These are phyloP conservation scores for Barbarea vulgaris DNA, from an alignment of 345 rosid species.

Conservation along the genomic window DNA sequence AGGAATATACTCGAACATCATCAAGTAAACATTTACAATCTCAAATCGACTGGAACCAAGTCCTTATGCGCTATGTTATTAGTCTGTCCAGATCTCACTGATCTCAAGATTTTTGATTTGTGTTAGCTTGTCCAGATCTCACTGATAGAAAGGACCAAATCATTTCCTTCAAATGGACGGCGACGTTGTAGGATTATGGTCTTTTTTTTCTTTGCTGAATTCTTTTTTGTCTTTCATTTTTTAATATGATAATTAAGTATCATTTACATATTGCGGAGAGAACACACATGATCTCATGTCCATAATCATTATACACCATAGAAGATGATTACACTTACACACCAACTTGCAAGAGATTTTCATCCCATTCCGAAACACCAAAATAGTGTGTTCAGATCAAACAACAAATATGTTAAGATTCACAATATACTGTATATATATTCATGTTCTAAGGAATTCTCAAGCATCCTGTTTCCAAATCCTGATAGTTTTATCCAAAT, in stretches of 20 bases:
- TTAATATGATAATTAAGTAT: neutral
- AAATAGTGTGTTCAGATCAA: neutral
- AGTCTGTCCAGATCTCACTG: constrained; percentile 64
- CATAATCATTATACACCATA: no score
- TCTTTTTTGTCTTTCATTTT: no score
- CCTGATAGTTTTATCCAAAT: constrained; percentile 71
- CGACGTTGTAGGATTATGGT: no score
- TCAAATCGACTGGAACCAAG: constrained; percentile 57
- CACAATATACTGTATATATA: neutral
- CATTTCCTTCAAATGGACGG: no score
- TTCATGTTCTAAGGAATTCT: neutral
- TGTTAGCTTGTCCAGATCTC: no score
- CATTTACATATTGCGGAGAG: neutral
- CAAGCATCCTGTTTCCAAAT: constrained; percentile 77
- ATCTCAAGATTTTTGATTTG: constrained; percentile 81
- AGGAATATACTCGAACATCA: neutral
- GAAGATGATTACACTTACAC: neutral
- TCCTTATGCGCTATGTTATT: constrained; percentile 59
- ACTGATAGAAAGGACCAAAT: no score
- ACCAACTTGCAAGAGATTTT: neutral
- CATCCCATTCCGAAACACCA: neutral
- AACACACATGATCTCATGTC: neutral
- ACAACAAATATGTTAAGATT: constrained; percentile 6
- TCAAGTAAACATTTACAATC: no score
- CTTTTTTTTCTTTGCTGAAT: no score